These are phyloP conservation scores for Xylariomycetidae sp. DNA, from an alignment of 2,329 filamentous ascomycete species.

Conservation along the genomic window DNA sequence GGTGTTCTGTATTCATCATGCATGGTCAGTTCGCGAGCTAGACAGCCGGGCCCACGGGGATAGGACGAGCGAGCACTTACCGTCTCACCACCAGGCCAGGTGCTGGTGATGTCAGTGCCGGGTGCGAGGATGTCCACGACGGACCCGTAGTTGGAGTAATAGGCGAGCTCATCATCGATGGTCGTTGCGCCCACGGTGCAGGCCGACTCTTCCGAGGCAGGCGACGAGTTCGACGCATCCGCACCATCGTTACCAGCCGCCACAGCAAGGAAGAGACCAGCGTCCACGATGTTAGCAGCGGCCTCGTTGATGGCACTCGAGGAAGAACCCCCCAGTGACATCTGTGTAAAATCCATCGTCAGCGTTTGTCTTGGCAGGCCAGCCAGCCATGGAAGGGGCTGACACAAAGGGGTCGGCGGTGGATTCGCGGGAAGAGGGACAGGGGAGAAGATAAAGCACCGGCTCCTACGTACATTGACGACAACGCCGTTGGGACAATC, in stretches of 20 bases:
- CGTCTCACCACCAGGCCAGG: conserved; percentile 31
- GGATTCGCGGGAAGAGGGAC: no score
- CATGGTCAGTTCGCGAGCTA: no score
- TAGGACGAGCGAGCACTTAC: conserved; percentile 10
- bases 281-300: conserved; percentile 39
- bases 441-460: no score
- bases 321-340: conserved; percentile 47
- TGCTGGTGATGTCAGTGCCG: conserved; percentile 35
- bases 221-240: conserved; percentile 38
- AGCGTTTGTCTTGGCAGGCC: no score
- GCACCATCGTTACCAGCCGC: conserved; percentile 48
- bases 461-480: no score
- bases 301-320: conserved; percentile 45
- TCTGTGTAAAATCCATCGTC: no score
- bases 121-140: conserved; percentile 40
- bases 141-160: conserved; percentile 47
- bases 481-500: conserved; percentile 38
- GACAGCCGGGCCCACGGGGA: no score
- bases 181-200: conserved; percentile 49
- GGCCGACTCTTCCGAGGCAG: conserved; percentile 43
- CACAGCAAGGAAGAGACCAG: conserved; percentile 47
- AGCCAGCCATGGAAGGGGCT: no score
- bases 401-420: no score
- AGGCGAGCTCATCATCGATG: conserved; percentile 30
- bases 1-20: conserved; percentile 28